Evolutionary conservation across 1,284 basidiomycete genomes (phyloP), one percentile per base, ranked within the genome.

Genomic region (Rhodotorula glutinis): DNA sequence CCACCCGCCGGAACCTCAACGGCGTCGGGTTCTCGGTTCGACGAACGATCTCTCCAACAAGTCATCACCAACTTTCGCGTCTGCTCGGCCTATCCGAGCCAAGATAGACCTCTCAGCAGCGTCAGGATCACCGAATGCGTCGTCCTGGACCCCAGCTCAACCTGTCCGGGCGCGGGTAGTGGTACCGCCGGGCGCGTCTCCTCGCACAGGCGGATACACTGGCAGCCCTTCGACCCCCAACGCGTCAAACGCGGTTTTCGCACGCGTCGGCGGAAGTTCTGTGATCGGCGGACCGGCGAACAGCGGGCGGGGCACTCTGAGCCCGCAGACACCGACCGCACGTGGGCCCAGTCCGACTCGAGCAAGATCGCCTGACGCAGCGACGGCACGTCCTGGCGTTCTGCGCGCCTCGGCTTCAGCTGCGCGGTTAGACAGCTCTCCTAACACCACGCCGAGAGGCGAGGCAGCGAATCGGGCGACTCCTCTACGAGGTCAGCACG

Each of bases 1-100:
- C 8, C 57, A 57, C 41, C 58, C 63, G 19, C 54, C 63, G 10
- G 67, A 62, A 27, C 25, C 27, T 8, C 49, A 23, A 8, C 63
- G 61, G 27, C 67, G 67, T 23, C 47, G 53, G 46, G 67, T 69
- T 13, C 58, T 69, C 47, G 40, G 38, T 9, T 46, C 47, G 16
- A 60, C 63, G 21, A 54, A 43, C 43, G 19, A 60, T n/a, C 51
- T 54, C 10, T 41, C 30, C 33, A 56, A 49, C 46, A 27, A 38
- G 19, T 27, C 60, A 25, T 27, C 40, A 11, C 43, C 49, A 5
- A 27, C 49, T 7, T 29, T 33, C 14, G 19, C 27, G 2, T 23
- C 53, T 16, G 7, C 53, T 0, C 58, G 56, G 30, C 67, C 64
- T 13, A 61, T 69, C 27, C 47, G 64, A 16, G 67, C 67, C n/a